Evolutionary conservation across 164 flowering plant species (phyloP), one percentile per base, ranked within the genome.

Genomic region (Macadamia integrifolia): DNA sequence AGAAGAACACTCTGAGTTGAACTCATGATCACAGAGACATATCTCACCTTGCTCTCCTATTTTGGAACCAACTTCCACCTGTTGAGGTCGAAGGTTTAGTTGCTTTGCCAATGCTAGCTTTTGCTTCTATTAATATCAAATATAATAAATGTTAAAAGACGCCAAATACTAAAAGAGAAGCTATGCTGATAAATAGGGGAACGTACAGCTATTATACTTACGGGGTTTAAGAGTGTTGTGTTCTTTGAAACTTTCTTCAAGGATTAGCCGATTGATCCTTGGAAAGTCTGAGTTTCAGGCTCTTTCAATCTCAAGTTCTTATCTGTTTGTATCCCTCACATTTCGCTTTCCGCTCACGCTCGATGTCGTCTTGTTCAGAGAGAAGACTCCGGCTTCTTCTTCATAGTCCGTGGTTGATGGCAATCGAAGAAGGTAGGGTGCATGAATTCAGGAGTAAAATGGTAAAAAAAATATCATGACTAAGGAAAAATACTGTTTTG

Each of bases 11-110:
- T 23, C 23, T 23, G 23, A 23, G 23, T 23, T 23, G 23, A 23
- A 23, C 23, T 23, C 23, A 23, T 23, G 23, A 23, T 23, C 23
- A 23, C 23, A 23, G 23, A 23, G 23, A 23, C 23, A 35, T 35
- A 35, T 35, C 40, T 35, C 40, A 35, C 40, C 93, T 90, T 80
- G 96, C 96, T 72, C 96, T 80, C 49, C 96, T 78, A 77, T 90
- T 90, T 74, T 90, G 96, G 69, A 88, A 90, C 96, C 96, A 90
- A 90, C 96, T 71, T 90, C 96, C 28, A 90, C 93, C 66, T 90
- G 96, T 65, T 93, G 76, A 0, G 93, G 88, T 9, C 91, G 75
- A 28, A 90, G 82, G 8, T 85, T 85, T 48, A 90, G 67, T 69
- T 84, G 87, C 77, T 85, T 90, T 0, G 96, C 93, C 82, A 90